Evolutionary conservation across 1,284 basidiomycete genomes (phyloP).

Genomic region (Tylopilus sp.): DNA sequence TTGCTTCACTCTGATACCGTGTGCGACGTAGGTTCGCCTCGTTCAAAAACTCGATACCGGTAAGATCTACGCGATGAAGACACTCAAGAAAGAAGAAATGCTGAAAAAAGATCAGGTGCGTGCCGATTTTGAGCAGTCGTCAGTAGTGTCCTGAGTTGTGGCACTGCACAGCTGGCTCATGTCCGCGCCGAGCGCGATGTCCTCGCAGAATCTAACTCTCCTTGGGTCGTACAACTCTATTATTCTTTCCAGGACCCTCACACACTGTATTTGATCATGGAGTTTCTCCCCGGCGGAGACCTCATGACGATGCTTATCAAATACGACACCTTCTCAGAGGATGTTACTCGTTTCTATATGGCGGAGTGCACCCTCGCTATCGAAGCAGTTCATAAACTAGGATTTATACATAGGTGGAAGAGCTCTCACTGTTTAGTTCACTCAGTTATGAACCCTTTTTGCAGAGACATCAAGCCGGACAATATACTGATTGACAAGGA

Average conservation of each 20-base stretch:
- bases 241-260: conserved; percentile 98
- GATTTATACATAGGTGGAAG: conserved; percentile 82
- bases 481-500: conserved; percentile 92
- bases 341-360: conserved; percentile 97
- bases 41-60: conserved; percentile 97
- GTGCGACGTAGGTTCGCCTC: conserved; percentile 72
- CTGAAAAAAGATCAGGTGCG: conserved; percentile 96
- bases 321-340: conserved; percentile 98
- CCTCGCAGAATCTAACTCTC: conserved; percentile 93
- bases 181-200: conserved; percentile 83
- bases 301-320: conserved; percentile 99
- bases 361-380: conserved; percentile 92
- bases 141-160: conserved; percentile 31
- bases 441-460: conserved; percentile 1
- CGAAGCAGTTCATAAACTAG: conserved; percentile 88
- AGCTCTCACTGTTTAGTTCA: not conserved
- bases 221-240: conserved; percentile 97
- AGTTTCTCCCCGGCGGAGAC: conserved; percentile 97
- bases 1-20: conserved; percentile 57
- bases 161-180: conserved; percentile 79
- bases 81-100: conserved; percentile 97
- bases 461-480: conserved; percentile 92
- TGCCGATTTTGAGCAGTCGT: conserved; percentile 4
- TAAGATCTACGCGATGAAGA: conserved; percentile 99
- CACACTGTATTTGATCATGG: conserved; percentile 98